phyloP scores from a whole-genome alignment of 208 protist genomes.

The Leishmania martiniquensis region DNA sequence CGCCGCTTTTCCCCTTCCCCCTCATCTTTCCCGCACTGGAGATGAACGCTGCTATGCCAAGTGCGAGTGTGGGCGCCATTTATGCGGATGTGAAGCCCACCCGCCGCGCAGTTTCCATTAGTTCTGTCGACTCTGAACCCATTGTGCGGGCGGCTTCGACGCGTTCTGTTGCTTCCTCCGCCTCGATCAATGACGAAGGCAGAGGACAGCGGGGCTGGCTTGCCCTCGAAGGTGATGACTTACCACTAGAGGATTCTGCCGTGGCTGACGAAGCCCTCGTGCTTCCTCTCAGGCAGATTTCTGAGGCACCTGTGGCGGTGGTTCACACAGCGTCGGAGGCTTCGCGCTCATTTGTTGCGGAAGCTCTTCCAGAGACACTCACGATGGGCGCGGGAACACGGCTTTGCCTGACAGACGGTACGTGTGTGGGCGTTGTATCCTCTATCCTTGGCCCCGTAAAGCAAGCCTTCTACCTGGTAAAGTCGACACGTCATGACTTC shows the following conservation, averaged over 20 bases:
- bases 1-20: too few relatives aligned
- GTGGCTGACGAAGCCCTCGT: conserved; percentile 6
- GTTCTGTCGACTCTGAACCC: conserved; percentile 83
- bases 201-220: conserved; percentile 4
- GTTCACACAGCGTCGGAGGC: conserved; percentile 38
- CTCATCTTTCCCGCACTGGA: not conserved
- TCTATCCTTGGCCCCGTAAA: conserved; percentile 71
- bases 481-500: conserved; percentile 24
- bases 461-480: conserved; percentile 58
- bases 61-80: conserved; percentile 21
- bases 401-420: conserved; percentile 66
- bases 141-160: conserved; percentile 36
- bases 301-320: conserved; percentile 52
- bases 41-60: conserved; percentile 26
- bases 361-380: conserved; percentile 39
- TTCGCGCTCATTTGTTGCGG: conserved; percentile 48
- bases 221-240: conserved; percentile 27
- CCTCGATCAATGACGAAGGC: not conserved
- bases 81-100: conserved; percentile 42
- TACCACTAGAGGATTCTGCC: conserved; percentile 14
- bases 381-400: conserved; percentile 70
- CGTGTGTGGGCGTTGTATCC: conserved; percentile 49
- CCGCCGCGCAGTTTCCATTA: conserved; percentile 66
- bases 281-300: conserved; percentile 54
- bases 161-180: conserved; percentile 15